Percentiles rank a stretch among this genome's conserved stretches.
phyloP scores from a whole-genome alignment of 225 moss, liverwort and hornwort genomes.

The Thuidium tamariscinum region DNA sequence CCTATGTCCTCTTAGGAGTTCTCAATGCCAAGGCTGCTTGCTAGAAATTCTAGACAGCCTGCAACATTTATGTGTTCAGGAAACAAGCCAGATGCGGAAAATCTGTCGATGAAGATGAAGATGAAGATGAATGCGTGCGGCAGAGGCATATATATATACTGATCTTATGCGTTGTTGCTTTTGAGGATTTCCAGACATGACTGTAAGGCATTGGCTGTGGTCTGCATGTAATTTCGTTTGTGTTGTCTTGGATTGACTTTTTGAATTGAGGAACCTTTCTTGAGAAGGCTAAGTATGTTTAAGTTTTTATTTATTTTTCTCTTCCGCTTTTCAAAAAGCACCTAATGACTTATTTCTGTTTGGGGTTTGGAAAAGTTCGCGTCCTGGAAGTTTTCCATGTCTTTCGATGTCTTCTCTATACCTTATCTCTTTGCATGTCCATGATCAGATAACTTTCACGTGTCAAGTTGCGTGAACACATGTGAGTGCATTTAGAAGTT shows the following conservation, averaged over 20 bases:
- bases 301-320: not conserved
- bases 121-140: not conserved
- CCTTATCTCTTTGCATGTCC: not conserved
- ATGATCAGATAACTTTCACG: too few relatives aligned
- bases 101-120: not conserved
- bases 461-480: not conserved
- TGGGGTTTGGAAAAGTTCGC: not conserved
- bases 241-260: not conserved
- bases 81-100: not conserved
- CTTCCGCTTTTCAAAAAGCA: not conserved
- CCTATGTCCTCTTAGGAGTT: conserved; percentile 6
- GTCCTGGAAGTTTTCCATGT: not conserved
- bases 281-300: not conserved
- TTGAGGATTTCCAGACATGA: not conserved
- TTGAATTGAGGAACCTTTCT: not conserved
- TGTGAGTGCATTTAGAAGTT: not conserved
- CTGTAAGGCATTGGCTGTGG: not conserved
- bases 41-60: not conserved
- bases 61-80: not conserved
- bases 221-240: not conserved
- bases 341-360: not conserved
- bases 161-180: not conserved
- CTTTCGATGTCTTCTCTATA: not conserved
- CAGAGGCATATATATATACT: not conserved
- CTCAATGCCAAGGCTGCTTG: not conserved